Conservation (phyloP, 495 filamentous ascomycete genomes). For the Neurospora cerealis region DNA sequence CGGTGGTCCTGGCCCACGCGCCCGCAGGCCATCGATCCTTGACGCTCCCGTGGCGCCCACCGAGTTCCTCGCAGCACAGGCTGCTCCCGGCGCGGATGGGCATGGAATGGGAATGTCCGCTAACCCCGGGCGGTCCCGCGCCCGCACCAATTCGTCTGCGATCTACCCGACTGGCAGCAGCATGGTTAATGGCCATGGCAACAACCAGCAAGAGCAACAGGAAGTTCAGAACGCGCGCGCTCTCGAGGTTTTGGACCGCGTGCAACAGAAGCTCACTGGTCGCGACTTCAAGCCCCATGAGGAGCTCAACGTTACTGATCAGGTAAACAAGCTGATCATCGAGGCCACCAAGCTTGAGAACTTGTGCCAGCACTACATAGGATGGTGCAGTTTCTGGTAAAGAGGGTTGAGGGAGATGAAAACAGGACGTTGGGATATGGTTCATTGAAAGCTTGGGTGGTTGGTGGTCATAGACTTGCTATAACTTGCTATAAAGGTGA, state of each 20-base stretch:
- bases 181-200: conserved; percentile 27
- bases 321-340: conserved; percentile 86
- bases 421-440: background rate
- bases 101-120: conserved; percentile 40
- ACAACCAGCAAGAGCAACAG: conserved; percentile 31
- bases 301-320: conserved; percentile 75
- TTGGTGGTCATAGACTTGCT: background rate
- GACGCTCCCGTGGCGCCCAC: conserved; percentile 47
- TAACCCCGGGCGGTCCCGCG: conserved; percentile 32
- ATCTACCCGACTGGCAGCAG: conserved; percentile 16
- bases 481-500: background rate
- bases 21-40: conserved; percentile 61
- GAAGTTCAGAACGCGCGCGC: conserved; percentile 92
- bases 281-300: conserved; percentile 58
- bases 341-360: conserved; percentile 97
- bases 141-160: conserved; percentile 43
- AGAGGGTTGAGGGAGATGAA: background rate
- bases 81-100: conserved; percentile 22
- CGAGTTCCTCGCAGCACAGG: conserved; percentile 37
- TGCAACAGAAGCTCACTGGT: conserved; percentile 87
- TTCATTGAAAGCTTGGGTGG: background rate
- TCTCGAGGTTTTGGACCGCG: conserved; percentile 80
- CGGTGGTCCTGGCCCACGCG: conserved; percentile 29
- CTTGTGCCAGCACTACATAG: conserved; percentile 97
- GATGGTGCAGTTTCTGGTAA: conserved; percentile 91